These are phyloP conservation scores for Erigeron canadensis DNA, from an alignment of 129 eudicot species.

Conservation along the genomic window DNA sequence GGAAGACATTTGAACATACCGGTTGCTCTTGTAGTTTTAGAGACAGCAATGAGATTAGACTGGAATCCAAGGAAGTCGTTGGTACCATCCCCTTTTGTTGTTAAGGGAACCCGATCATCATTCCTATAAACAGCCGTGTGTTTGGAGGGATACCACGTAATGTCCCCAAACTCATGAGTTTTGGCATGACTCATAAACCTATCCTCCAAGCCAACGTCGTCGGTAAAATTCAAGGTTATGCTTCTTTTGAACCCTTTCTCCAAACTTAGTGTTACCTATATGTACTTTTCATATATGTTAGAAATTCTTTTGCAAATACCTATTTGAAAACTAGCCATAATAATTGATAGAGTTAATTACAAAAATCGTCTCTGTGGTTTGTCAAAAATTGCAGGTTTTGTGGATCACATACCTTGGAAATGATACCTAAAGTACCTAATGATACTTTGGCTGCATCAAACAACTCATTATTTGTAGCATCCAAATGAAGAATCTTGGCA, in stretches of 20 bases:
- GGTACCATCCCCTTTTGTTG: slow-evolving; percentile 60
- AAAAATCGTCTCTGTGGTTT: too few relatives aligned
- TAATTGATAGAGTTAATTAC: too few relatives aligned
- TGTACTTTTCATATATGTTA: not conserved
- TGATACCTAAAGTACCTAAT: slow-evolving; percentile 69
- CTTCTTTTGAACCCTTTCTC: slow-evolving; percentile 73
- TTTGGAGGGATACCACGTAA: slow-evolving; percentile 83
- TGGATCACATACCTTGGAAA: slow-evolving; percentile 67
- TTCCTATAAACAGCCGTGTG: slow-evolving; percentile 60
- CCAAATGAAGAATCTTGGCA: slow-evolving; percentile 54
- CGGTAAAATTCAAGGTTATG: slow-evolving; percentile 54
- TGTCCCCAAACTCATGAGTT: slow-evolving; percentile 75
- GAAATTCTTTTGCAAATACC: not conserved
- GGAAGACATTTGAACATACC: slow-evolving; percentile 37
- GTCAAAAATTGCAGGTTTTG: too few relatives aligned
- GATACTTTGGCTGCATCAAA: slow-evolving; percentile 73
- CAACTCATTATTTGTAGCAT: slow-evolving; percentile 32
- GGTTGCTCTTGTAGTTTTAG: slow-evolving; percentile 57
- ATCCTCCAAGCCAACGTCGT: slow-evolving; percentile 48
- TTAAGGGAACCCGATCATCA: slow-evolving; percentile 62
- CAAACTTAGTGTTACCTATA: slow-evolving; percentile 58
- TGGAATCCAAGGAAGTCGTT: slow-evolving; percentile 85
- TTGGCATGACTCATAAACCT: slow-evolving; percentile 48
- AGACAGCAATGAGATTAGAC: slow-evolving; percentile 41
- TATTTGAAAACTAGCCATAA: not conserved